Percentiles rank a stretch among this genome's conserved stretches.
Conservation (phyloP, 2,329 filamentous ascomycete species). For the Colletotrichum godetiae region DNA sequence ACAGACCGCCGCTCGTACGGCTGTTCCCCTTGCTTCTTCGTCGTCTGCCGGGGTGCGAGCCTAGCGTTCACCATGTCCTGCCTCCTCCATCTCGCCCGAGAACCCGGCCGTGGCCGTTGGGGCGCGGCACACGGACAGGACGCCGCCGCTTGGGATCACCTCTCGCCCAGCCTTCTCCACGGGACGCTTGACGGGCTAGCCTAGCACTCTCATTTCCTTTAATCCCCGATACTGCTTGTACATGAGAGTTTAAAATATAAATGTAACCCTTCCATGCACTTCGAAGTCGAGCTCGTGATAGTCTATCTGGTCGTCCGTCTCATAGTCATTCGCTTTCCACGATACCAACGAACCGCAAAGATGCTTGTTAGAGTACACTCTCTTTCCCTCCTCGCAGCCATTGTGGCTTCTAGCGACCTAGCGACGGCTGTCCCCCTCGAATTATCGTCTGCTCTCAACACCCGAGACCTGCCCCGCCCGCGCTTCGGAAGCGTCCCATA, state of each 20-base stretch:
- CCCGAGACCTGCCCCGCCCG: constrained; percentile 39
- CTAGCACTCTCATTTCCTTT: constrained; percentile 15
- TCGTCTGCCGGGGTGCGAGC: constrained; percentile 4
- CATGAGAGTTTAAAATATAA: constrained; percentile 22
- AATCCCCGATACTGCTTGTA: constrained; percentile 17
- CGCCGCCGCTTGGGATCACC: constrained; percentile 11
- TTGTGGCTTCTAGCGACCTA: constrained; percentile 23
- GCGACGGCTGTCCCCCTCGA: constrained; percentile 23
- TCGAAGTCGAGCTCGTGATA: neutral
- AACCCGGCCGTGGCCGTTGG: constrained; percentile 27
- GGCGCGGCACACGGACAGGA: constrained; percentile 19
- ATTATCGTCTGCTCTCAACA: constrained; percentile 12
- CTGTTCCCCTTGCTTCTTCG: constrained; percentile 19
- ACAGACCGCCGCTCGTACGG: neutral
- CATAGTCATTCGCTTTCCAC: constrained; percentile 13
- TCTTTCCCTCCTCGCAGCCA: constrained; percentile 27
- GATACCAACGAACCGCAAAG: constrained; percentile 9
- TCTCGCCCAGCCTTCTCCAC: constrained; percentile 18
- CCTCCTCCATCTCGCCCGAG: constrained; percentile 15
- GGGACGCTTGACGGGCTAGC: constrained; percentile 3
- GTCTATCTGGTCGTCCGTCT: neutral
- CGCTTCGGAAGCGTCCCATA: constrained; percentile 45
- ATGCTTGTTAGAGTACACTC: constrained; percentile 36
- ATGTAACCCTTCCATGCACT: neutral
- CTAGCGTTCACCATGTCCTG: neutral